A percentile compares a stretch with the other conserved stretches of the same genome.
Evolutionary conservation across 1,284 basidiomycete species (phyloP).

Genomic region (Anthracocystis panici-leucophaei): DNA sequence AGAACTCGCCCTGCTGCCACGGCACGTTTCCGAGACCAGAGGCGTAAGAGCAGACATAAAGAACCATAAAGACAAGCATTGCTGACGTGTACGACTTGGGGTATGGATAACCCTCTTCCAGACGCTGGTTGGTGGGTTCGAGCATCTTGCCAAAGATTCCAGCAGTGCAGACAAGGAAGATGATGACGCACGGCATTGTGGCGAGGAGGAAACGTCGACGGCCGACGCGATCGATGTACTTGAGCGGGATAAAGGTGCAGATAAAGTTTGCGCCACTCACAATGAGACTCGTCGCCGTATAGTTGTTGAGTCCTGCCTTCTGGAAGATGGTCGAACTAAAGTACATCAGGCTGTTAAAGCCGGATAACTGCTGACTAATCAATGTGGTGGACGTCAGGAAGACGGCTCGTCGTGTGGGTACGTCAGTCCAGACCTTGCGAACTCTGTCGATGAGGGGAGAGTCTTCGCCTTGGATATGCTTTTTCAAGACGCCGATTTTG

Average conservation of each 20-base stretch:
- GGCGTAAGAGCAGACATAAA: constrained; percentile 85
- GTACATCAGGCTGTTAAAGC: constrained; percentile 71
- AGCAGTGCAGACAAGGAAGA: constrained; percentile 79
- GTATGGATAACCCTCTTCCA: constrained; percentile 78
- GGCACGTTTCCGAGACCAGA: constrained; percentile 77
- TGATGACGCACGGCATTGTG: constrained; percentile 81
- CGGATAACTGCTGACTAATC: constrained; percentile 67
- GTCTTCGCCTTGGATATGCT: constrained; percentile 61
- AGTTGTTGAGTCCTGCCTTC: constrained; percentile 69
- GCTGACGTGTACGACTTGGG: constrained; percentile 77
- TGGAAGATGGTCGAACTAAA: constrained; percentile 69
- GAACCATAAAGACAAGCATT: constrained; percentile 82
- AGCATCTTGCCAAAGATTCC: constrained; percentile 83
- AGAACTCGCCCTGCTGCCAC: constrained; percentile 88
- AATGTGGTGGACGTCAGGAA: constrained; percentile 47
- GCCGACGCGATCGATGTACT: constrained; percentile 81
- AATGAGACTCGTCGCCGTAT: constrained; percentile 66
- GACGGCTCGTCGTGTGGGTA: constrained; percentile 38
- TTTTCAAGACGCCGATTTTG: constrained; percentile 69
- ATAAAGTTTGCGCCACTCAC: constrained; percentile 73
- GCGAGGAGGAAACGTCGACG: constrained; percentile 81
- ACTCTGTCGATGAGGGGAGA: constrained; percentile 24
- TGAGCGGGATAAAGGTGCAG: constrained; percentile 82
- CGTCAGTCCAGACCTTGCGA: constrained; percentile 44
- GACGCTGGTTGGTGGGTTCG: constrained; percentile 76